Conservation (phyloP, 208 protist species). For the Wallacemonas sp. region DNA sequence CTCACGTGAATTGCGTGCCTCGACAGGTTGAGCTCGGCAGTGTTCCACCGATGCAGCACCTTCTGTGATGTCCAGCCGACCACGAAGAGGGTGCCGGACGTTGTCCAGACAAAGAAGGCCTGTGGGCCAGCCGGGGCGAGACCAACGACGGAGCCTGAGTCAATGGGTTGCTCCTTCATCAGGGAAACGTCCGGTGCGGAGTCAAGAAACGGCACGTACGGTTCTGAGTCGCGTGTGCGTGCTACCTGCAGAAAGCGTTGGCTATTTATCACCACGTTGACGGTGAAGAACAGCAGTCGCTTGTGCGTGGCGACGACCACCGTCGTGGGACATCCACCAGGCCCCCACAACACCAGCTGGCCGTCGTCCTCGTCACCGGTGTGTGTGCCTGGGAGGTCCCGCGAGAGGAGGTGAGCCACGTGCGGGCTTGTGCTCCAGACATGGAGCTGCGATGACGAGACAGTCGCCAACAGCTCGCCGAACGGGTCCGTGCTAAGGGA, state of each 20-base stretch:
- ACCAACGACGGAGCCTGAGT: constrained; percentile 36
- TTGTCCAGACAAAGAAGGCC: constrained; percentile 63
- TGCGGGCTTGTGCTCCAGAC: constrained; percentile 45
- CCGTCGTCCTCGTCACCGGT: constrained; percentile 47
- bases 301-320: constrained; percentile 57
- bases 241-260: not conserved
- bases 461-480: constrained; percentile 37
- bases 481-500: constrained; percentile 32
- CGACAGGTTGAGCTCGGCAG: constrained; percentile 18
- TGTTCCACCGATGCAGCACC: constrained; percentile 56
- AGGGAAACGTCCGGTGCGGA: constrained; percentile 39
- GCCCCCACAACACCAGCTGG: constrained; percentile 62
- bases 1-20: constrained; percentile 11
- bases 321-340: constrained; percentile 14
- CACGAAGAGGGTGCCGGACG: constrained; percentile 54
- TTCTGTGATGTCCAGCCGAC: constrained; percentile 51
- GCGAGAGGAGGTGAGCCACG: constrained; percentile 36
- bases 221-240: not conserved
- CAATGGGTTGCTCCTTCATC: constrained; percentile 27
- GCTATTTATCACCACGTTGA: constrained; percentile 11
- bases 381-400: constrained; percentile 27
- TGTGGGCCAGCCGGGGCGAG: constrained; percentile 37
- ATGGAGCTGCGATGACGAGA: constrained; percentile 55
- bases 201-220: constrained; percentile 17
- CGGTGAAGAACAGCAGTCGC: constrained; percentile 53